A percentile compares a stretch with the other conserved stretches of the same genome.
Evolutionary conservation across 768 basidiomycete genomes (phyloP).

Genomic region (Calocera viscosa): DNA sequence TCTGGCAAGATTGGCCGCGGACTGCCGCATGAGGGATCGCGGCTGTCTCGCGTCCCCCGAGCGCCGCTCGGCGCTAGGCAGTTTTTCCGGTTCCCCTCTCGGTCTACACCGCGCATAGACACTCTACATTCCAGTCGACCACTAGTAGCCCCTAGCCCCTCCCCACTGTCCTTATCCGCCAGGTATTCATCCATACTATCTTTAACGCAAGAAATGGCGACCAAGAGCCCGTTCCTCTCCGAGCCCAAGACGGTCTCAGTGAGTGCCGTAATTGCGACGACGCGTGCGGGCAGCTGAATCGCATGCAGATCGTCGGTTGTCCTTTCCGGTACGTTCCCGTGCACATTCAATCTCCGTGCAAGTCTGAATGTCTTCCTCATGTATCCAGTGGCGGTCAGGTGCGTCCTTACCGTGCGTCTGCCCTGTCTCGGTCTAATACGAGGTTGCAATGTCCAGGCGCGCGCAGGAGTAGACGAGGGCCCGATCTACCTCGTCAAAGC

Average conservation of each 20-base stretch:
- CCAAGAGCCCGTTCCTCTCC: conserved; percentile 38
- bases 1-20: not conserved
- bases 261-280: conserved; percentile 27
- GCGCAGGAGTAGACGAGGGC: conserved; percentile 69
- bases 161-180: not conserved
- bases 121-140: not conserved
- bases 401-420: not conserved
- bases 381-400: conserved; percentile 25
- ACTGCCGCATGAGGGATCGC: not conserved
- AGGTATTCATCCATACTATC: not conserved
- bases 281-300: not conserved
- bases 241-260: conserved; percentile 71
- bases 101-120: not conserved
- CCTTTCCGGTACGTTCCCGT: conserved; percentile 67
- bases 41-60: not conserved
- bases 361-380: not conserved
- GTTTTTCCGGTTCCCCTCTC: not conserved
- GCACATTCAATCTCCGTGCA: not conserved
- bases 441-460: conserved; percentile 37
- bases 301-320: conserved; percentile 71
- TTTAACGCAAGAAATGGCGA: conserved; percentile 9
- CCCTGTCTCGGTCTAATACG: not conserved
- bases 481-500: conserved; percentile 83
- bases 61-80: too few relatives aligned
- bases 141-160: not conserved